Evolutionary conservation across 108 stramenopile species (phyloP).

Genomic region (Cyclotella baltica): DNA sequence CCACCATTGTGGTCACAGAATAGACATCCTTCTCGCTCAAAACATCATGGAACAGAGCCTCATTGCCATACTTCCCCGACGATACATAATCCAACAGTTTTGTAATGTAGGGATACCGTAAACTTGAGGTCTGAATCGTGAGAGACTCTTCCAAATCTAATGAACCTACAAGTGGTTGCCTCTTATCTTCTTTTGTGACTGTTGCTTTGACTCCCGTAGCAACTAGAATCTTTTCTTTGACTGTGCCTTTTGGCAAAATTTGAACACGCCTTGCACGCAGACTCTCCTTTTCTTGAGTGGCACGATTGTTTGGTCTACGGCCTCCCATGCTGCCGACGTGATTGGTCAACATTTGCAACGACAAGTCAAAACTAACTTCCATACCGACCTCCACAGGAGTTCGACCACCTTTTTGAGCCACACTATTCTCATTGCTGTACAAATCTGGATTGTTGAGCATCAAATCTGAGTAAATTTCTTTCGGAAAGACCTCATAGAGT

Average conservation of each 20-base stretch:
- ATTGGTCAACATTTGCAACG: constrained; percentile 57
- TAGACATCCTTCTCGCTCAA: constrained; percentile 65
- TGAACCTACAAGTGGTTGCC: constrained; percentile 66
- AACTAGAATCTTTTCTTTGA: constrained; percentile 60
- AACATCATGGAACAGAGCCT: constrained; percentile 67
- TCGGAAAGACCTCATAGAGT: constrained; percentile 70
- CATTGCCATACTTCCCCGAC: constrained; percentile 56
- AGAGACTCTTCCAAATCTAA: constrained; percentile 63
- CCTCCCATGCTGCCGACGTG: constrained; percentile 26
- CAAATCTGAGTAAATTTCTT: constrained; percentile 69
- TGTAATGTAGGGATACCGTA: constrained; percentile 71
- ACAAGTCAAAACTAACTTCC: constrained; percentile 82
- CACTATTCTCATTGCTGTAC: constrained; percentile 12
- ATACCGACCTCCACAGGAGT: constrained; percentile 53
- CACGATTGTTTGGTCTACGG: constrained; percentile 15
- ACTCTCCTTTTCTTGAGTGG: constrained; percentile 66
- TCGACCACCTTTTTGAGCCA: constrained; percentile 33
- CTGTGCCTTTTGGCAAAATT: constrained; percentile 61
- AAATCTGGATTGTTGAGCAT: constrained; percentile 23
- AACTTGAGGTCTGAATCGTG: constrained; percentile 25
- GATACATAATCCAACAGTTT: constrained; percentile 62
- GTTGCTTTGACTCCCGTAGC: constrained; percentile 58
- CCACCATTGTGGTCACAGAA: constrained; percentile 62
- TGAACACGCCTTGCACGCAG: constrained; percentile 74
- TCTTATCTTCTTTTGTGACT: constrained; percentile 63